Conservation (phyloP, 805 yeast genomes). For the Sugiyamaella marilandica region DNA sequence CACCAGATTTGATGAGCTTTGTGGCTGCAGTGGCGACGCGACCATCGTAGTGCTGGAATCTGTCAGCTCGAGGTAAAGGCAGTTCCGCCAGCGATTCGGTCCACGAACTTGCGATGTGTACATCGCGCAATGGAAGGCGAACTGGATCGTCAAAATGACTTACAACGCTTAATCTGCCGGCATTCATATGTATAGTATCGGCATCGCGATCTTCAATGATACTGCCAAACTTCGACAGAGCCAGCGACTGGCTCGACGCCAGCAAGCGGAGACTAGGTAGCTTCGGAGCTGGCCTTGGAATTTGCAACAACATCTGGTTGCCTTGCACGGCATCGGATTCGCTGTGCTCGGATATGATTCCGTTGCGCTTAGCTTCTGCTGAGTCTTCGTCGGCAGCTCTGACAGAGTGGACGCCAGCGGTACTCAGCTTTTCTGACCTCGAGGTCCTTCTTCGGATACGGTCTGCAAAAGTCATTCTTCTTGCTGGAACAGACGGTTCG, state of each 20-base stretch:
- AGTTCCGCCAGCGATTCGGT: not conserved
- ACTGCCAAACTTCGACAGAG: slow-evolving; percentile 6
- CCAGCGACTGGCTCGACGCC: slow-evolving; percentile 9
- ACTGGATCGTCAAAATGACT: not conserved
- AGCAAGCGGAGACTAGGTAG: slow-evolving; percentile 9
- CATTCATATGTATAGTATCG: not conserved
- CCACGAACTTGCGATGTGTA: not conserved
- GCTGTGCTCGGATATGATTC: too few species aligned
- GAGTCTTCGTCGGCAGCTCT: too few species aligned
- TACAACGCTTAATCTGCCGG: not conserved
- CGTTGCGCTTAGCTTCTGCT: too few species aligned
- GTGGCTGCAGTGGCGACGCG: not conserved
- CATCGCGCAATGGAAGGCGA: not conserved
- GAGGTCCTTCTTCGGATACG: not conserved
- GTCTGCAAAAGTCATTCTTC: not conserved
- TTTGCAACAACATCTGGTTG: too few species aligned
- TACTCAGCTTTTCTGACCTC: not conserved
- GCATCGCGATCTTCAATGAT: not conserved
- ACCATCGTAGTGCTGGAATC: not conserved
- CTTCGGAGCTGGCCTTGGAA: slow-evolving; percentile 4
- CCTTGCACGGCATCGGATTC: too few species aligned
- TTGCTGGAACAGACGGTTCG: not conserved
- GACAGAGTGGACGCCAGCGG: too few species aligned
- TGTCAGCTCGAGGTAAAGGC: not conserved
- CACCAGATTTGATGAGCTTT: not conserved